Conservation (phyloP, 192 early-diverging fungal genomes). For the Coemansia sp. region DNA sequence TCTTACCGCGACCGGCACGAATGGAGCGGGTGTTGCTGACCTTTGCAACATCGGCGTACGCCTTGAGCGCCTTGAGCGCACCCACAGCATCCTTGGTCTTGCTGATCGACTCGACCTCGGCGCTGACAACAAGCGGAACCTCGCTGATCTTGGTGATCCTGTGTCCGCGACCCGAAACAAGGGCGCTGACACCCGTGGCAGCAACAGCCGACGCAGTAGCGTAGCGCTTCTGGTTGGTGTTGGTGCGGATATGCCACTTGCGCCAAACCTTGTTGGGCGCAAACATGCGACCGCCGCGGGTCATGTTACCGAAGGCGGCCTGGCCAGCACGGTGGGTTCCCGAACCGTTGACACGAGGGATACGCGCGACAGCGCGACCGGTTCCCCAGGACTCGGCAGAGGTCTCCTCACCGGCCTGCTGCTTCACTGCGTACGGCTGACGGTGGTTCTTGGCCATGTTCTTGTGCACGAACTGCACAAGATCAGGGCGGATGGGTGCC, state of each 20-base stretch:
- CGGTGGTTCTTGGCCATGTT: conserved; percentile 99
- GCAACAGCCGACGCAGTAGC: conserved; percentile 96
- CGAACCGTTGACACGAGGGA: conserved; percentile 93
- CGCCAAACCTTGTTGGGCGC: conserved; percentile 99
- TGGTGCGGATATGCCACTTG: conserved; percentile 99
- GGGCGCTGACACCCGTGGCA: conserved; percentile 84
- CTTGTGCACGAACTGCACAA: conserved; percentile 94
- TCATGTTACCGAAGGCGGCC: conserved; percentile 99
- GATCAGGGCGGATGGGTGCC: conserved; percentile 95
- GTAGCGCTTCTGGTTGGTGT: conserved; percentile 98
- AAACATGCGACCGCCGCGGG: conserved; percentile 99
- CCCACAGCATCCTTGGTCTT: conserved; percentile 94
- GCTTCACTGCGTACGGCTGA: conserved; percentile 93
- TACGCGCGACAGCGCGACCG: conserved; percentile 98
- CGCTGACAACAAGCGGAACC: conserved; percentile 87
- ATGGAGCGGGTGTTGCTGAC: conserved; percentile 92
- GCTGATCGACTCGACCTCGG: conserved; percentile 75
- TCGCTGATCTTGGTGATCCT: conserved; percentile 88
- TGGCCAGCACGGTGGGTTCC: conserved; percentile 98
- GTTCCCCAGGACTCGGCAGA: conserved; percentile 98
- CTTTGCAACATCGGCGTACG: conserved; percentile 93
- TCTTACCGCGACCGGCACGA: conserved; percentile 96
- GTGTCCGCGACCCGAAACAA: conserved; percentile 97
- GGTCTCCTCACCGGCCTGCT: conserved; percentile 98
- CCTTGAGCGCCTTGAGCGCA: conserved; percentile 88